These are phyloP conservation scores for Pichia sp. DNA, from an alignment of 1,139 yeast species.

Conservation along the genomic window DNA sequence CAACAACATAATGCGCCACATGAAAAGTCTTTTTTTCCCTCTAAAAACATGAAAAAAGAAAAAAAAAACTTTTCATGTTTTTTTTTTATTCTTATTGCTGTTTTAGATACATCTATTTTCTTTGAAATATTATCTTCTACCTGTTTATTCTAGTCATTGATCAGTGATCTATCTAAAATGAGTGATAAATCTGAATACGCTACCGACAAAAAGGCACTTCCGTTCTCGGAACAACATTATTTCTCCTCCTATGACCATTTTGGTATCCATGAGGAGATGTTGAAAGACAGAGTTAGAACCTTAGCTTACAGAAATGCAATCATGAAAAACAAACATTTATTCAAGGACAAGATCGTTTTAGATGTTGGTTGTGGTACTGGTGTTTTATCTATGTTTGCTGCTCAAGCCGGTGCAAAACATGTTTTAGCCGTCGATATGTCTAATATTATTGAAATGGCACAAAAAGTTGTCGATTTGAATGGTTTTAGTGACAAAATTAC, in stretches of 20 bases:
- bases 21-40: no score
- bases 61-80: no score
- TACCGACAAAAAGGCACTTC: slow-evolving; percentile 45
- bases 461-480: slow-evolving; percentile 72
- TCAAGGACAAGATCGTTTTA: slow-evolving; percentile 89
- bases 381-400: slow-evolving; percentile 96
- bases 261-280: slow-evolving; percentile 98
- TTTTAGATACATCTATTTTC: no score
- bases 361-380: slow-evolving; percentile 99
- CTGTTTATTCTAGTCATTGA: no score
- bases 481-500: slow-evolving; percentile 88
- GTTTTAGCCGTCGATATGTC: slow-evolving; percentile 98
- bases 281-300: slow-evolving; percentile 91
- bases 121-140: no score
- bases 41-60: no score
- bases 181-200: slow-evolving; percentile 26
- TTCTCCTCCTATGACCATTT: slow-evolving; percentile 94
- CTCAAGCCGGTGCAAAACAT: slow-evolving; percentile 93
- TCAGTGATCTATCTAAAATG: not conserved
- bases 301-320: slow-evolving; percentile 89
- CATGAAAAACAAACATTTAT: slow-evolving; percentile 79
- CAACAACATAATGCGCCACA: no score
- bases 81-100: no score
- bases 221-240: slow-evolving; percentile 80
- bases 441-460: slow-evolving; percentile 90